phyloP scores from a whole-genome alignment of 441 rosid genomes.

The Kokia cookei region DNA sequence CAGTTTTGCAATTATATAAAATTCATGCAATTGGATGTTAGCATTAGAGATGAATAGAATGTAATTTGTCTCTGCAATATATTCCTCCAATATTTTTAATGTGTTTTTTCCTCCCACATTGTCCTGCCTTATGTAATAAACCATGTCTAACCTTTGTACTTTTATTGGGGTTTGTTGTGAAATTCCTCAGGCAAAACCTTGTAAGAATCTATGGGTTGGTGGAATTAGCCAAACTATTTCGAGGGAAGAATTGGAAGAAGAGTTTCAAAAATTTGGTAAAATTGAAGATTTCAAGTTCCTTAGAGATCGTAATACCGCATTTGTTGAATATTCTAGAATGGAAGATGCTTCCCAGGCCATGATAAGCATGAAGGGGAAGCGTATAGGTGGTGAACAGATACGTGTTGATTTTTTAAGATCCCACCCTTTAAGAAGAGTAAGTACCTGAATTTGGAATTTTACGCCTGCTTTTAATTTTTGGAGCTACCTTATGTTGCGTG shows the following conservation, averaged over 20 bases:
- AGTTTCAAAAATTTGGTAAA: constrained; percentile 72
- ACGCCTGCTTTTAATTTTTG: neutral
- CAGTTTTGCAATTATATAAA: neutral
- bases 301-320: constrained; percentile 73
- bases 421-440: constrained; percentile 66
- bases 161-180: neutral
- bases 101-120: neutral
- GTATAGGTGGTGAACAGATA: constrained; percentile 69
- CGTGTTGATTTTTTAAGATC: constrained; percentile 92
- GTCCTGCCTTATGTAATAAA: neutral
- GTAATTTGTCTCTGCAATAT: neutral
- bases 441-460: constrained; percentile 20
- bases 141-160: neutral
- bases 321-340: constrained; percentile 50
- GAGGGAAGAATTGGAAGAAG: constrained; percentile 66
- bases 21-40: neutral
- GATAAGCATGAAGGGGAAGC: constrained; percentile 77
- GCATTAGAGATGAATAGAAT: neutral
- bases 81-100: neutral
- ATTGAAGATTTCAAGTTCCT: constrained; percentile 74
- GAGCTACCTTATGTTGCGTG: neutral
- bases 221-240: constrained; percentile 68
- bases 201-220: constrained; percentile 86
- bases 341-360: constrained; percentile 80
- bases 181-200: constrained; percentile 66